phyloP scores from a whole-genome alignment of 345 rosid species.

The Acer campestre region DNA sequence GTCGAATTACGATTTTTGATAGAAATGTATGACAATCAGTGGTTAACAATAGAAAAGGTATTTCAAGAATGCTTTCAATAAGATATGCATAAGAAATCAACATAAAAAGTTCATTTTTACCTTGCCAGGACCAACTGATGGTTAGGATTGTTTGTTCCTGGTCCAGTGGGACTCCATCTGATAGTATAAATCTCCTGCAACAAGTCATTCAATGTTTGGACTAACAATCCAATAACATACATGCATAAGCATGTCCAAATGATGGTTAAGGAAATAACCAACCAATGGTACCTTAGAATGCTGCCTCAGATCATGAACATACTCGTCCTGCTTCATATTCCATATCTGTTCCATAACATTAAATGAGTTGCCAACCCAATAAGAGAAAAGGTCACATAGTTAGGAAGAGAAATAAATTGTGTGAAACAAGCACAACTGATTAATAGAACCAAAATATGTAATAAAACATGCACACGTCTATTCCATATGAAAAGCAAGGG shows the following conservation, averaged over 20 bases:
- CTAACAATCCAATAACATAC: not conserved
- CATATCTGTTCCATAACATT: conserved; percentile 57
- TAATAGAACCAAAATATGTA: not conserved
- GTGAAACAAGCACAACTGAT: not conserved
- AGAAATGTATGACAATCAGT: not conserved
- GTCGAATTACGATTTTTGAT: not conserved
- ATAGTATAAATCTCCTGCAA: conserved; percentile 87
- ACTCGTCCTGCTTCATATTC: conserved; percentile 77
- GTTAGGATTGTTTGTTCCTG: conserved; percentile 92
- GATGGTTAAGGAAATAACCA: not conserved
- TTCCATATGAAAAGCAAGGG: not conserved
- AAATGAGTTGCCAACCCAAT: conserved; percentile 12
- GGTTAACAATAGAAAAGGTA: not conserved
- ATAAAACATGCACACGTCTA: not conserved
- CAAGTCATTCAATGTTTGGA: not conserved
- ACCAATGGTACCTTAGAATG: conserved; percentile 57
- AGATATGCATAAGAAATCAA: not conserved
- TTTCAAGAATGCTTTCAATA: not conserved
- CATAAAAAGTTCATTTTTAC: conserved; percentile 32
- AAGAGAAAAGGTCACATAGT: not conserved
- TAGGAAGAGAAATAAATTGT: not conserved
- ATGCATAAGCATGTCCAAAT: not conserved
- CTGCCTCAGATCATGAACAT: conserved; percentile 83
- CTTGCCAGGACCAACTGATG: conserved; percentile 85
- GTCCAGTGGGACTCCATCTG: conserved; percentile 97